Percentiles rank a stretch among this genome's conserved stretches.
Evolutionary conservation across 2,329 filamentous ascomycete species (phyloP).

Genomic region (Fusarium paranaense): DNA sequence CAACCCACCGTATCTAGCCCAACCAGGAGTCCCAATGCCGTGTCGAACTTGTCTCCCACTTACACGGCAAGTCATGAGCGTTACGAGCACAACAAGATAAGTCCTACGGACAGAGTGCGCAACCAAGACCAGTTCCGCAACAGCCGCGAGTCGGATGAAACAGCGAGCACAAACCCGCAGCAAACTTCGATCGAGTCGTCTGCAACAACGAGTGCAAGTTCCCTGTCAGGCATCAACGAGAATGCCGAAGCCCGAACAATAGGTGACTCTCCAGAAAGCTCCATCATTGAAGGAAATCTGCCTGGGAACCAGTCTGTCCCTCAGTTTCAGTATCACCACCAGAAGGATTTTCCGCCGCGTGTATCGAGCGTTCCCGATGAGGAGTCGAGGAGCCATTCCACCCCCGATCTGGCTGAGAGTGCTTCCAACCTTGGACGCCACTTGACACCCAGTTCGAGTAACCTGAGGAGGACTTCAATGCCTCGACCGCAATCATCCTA

Average conservation of each 20-base stretch:
- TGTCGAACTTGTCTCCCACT: conserved; percentile 31
- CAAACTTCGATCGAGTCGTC: conserved; percentile 64
- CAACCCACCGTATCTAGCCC: conserved; percentile 10
- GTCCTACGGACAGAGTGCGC: conserved; percentile 46
- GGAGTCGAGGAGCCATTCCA: conserved; percentile 60
- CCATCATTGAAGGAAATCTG: conserved; percentile 59
- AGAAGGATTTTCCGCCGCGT: conserved; percentile 57
- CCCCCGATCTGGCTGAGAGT: conserved; percentile 64
- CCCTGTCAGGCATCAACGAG: conserved; percentile 64
- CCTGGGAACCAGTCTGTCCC: conserved; percentile 61
- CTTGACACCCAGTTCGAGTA: conserved; percentile 68
- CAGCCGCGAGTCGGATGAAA: conserved; percentile 66
- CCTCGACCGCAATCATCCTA: conserved; percentile 81
- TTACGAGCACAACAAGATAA: conserved; percentile 49
- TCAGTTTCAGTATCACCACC: conserved; percentile 73
- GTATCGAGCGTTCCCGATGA: conserved; percentile 58
- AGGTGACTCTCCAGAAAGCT: conserved; percentile 62
- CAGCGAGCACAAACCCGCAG: conserved; percentile 61
- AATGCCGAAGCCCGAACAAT: conserved; percentile 57
- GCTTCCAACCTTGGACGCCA: conserved; percentile 68
- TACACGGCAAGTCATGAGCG: conserved; percentile 38
- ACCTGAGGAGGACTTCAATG: conserved; percentile 67
- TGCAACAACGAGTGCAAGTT: conserved; percentile 67
- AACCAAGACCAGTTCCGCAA: conserved; percentile 56
- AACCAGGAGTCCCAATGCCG: conserved; percentile 23